phyloP scores from a whole-genome alignment of 1,284 basidiomycete genomes.

The Moesziomyces globuligerus region DNA sequence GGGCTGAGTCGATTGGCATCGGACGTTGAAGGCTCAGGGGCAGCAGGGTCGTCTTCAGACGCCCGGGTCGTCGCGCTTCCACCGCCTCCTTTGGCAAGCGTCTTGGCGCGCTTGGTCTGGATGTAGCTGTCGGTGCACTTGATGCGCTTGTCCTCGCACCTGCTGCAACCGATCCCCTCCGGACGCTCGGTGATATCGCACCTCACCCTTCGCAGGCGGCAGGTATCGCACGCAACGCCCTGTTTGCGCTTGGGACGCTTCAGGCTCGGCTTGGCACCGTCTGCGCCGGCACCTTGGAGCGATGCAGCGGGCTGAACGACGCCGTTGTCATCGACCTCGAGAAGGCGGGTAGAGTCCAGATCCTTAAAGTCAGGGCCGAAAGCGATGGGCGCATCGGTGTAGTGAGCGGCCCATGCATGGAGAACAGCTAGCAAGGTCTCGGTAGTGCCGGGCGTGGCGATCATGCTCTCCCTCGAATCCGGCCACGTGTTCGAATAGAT shows the following conservation, averaged over 20 bases:
- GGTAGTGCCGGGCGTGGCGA: slow-evolving; percentile 52
- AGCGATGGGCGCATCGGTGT: slow-evolving; percentile 58
- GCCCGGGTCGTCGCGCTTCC: slow-evolving; percentile 6
- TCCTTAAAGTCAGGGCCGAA: slow-evolving; percentile 47
- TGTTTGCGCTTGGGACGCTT: slow-evolving; percentile 63
- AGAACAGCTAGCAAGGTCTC: slow-evolving; percentile 58
- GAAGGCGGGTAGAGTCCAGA: slow-evolving; percentile 26
- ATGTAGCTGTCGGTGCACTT: slow-evolving; percentile 65
- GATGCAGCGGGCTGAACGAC: slow-evolving; percentile 6
- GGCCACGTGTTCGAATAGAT: slow-evolving; percentile 34
- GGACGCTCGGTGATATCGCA: slow-evolving; percentile 63
- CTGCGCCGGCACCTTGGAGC: slow-evolving; percentile 9
- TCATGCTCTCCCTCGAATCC: slow-evolving; percentile 46
- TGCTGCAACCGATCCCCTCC: slow-evolving; percentile 60
- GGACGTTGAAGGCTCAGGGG: background rate
- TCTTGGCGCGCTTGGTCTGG: slow-evolving; percentile 55
- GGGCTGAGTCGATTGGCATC: slow-evolving; percentile 32
- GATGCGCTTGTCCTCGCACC: slow-evolving; percentile 65
- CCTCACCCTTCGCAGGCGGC: slow-evolving; percentile 60
- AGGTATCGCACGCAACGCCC: slow-evolving; percentile 65
- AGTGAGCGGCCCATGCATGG: slow-evolving; percentile 61
- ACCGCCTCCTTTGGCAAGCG: slow-evolving; percentile 26
- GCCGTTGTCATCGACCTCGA: slow-evolving; percentile 35
- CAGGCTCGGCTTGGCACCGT: slow-evolving; percentile 15
- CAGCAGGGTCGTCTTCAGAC: slow-evolving; percentile 6